Percentiles rank a stretch among this genome's conserved stretches.
Evolutionary conservation across 768 basidiomycete genomes (phyloP).

Genomic region (Tylopilus felleus): DNA sequence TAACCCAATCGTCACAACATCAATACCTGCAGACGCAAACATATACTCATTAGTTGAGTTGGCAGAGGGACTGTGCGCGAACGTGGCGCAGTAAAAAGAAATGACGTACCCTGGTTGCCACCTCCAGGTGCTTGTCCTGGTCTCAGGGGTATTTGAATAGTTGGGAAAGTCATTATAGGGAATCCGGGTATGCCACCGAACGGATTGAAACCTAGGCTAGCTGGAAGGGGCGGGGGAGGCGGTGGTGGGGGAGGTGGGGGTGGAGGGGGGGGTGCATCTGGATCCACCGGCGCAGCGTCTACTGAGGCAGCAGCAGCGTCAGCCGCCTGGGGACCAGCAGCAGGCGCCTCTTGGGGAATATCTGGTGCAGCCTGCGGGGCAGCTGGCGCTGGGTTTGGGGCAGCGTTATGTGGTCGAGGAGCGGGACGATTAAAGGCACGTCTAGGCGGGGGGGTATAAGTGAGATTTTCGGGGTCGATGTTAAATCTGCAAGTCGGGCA

Average conservation of each 20-base stretch:
- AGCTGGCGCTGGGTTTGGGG: constrained; percentile 13
- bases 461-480: constrained; percentile 75
- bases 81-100: background rate
- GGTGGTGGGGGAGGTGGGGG: background rate
- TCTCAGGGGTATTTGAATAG: constrained; percentile 24
- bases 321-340: background rate
- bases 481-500: constrained; percentile 84
- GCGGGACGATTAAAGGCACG: constrained; percentile 15
- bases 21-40: constrained; percentile 13
- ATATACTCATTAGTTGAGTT: constrained; percentile 18
- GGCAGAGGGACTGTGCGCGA: constrained; percentile 14
- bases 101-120: constrained; percentile 18
- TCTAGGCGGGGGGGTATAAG: constrained; percentile 34
- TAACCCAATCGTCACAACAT: constrained; percentile 39
- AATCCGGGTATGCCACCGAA: constrained; percentile 22
- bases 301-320: constrained; percentile 1
- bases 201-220: constrained; percentile 17
- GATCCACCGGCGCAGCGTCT: background rate
- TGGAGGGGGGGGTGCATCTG: background rate
- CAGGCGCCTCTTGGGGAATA: constrained; percentile 4
- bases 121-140: constrained; percentile 12
- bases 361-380: constrained; percentile 5
- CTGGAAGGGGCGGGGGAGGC: background rate
- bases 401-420: constrained; percentile 10
- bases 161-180: constrained; percentile 28